Evolutionary conservation across 164 flowering plant species (phyloP).

Genomic region (Warburgia ugandensis): DNA sequence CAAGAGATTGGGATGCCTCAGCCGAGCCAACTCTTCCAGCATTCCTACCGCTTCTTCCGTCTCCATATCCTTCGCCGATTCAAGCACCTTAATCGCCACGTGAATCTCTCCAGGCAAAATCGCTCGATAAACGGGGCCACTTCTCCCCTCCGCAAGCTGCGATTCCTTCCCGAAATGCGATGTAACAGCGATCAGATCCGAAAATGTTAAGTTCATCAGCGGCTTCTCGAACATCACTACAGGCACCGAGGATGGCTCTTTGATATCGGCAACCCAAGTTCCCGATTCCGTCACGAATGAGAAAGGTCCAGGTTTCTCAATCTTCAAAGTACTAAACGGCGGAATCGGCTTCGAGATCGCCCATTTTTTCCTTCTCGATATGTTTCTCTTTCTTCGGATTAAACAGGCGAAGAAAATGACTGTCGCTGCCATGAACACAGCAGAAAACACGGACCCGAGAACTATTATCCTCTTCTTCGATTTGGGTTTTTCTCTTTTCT

Average conservation of each 20-base stretch:
- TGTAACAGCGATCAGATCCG: constrained; percentile 79
- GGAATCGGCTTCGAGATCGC: constrained; percentile 62
- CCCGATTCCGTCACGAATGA: constrained; percentile 84
- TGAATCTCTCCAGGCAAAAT: constrained; percentile 85
- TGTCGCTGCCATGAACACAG: constrained; percentile 17
- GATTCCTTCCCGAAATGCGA: constrained; percentile 79
- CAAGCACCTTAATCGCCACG: constrained; percentile 89
- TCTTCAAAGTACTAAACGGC: constrained; percentile 21
- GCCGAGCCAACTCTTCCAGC: constrained; percentile 50
- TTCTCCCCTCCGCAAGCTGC: constrained; percentile 65
- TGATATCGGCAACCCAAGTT: constrained; percentile 82
- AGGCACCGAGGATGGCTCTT: constrained; percentile 63
- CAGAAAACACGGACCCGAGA: constrained; percentile 25
- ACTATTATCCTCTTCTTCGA: constrained; percentile 26
- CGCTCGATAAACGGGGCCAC: constrained; percentile 81
- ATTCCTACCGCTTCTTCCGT: constrained; percentile 39
- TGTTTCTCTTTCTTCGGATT: constrained; percentile 23
- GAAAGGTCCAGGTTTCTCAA: constrained; percentile 85
- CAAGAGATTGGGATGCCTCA: constrained; percentile 75
- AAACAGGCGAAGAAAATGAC: constrained; percentile 11
- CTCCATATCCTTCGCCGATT: constrained; percentile 35
- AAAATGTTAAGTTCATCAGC: constrained; percentile 71
- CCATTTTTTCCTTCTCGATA: constrained; percentile 46
- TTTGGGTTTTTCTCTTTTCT: constrained; percentile 18
- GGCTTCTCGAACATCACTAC: constrained; percentile 94